Percentiles rank a stretch among this genome's conserved stretches.
Conservation (phyloP, 169 alveolate genomes). For the Plasmodium gonderi region DNA sequence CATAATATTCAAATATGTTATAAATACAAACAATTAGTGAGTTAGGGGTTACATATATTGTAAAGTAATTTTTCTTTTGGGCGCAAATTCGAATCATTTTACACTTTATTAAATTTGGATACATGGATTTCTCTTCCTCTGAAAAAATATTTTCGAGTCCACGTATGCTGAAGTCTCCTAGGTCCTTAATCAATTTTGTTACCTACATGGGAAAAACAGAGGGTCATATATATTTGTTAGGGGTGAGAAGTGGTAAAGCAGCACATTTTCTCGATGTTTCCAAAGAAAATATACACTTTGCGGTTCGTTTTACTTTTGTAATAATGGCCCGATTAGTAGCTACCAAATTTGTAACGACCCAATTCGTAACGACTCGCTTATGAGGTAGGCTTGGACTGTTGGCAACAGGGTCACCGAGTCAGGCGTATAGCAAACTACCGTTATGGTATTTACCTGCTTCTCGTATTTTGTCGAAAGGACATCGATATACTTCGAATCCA, state of each 20-base stretch:
- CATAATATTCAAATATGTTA: slow-evolving; percentile 32
- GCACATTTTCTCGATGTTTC: no score
- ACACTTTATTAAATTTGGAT: slow-evolving; percentile 35
- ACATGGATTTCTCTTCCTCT: slow-evolving; percentile 23
- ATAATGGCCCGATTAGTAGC: no score
- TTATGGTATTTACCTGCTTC: slow-evolving; percentile 14
- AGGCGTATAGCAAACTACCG: no score
- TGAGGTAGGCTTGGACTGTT: no score
- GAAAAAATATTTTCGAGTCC: slow-evolving; percentile 23
- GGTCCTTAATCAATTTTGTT: slow-evolving; percentile 26
- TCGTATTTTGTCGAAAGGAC: slow-evolving; percentile 54
- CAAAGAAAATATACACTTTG: no score
- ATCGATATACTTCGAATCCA: slow-evolving; percentile 35
- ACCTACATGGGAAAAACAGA: neutral
- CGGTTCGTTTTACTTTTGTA: no score
- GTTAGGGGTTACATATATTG: slow-evolving; percentile 46
- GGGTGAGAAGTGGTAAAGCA: neutral
- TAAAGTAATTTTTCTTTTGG: slow-evolving; percentile 22
- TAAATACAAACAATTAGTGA: slow-evolving; percentile 68
- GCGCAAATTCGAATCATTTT: slow-evolving; percentile 33
- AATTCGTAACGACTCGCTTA: no score
- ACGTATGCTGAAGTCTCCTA: slow-evolving; percentile 37
- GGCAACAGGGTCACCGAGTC: no score
- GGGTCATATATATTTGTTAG: no score
- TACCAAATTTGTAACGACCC: no score